phyloP scores from a whole-genome alignment of 2,329 filamentous ascomycete genomes.

The Lasiodiplodia gonubiensis region DNA sequence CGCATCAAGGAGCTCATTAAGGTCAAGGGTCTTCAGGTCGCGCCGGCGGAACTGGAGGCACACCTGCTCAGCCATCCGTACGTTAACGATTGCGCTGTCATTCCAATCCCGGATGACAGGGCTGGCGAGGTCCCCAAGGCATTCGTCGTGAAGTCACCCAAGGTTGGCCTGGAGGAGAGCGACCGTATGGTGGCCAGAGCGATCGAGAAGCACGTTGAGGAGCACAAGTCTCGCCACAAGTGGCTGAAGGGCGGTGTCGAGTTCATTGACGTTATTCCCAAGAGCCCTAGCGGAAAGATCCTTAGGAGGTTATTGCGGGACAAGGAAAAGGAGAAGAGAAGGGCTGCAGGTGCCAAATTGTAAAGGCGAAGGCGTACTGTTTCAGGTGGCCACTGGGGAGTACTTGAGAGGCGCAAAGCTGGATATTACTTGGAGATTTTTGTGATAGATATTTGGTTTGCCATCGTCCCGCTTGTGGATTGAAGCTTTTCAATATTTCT shows the following conservation, averaged over 20 bases:
- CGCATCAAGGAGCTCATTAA: constrained; percentile 81
- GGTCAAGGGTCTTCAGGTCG: constrained; percentile 82
- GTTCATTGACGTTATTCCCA: constrained; percentile 58
- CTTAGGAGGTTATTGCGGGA: constrained; percentile 70
- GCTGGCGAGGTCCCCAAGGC: constrained; percentile 69
- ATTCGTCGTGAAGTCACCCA: constrained; percentile 64
- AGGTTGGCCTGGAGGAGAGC: constrained; percentile 58
- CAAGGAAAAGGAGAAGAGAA: constrained; percentile 71
- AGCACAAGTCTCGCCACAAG: constrained; percentile 67
- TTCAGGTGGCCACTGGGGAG: too few relatives aligned
- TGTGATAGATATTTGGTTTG: not conserved
- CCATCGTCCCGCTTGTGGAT: not conserved
- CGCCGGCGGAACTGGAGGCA: constrained; percentile 81
- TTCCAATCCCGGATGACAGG: constrained; percentile 69
- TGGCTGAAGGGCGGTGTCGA: constrained; percentile 67
- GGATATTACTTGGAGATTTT: too few relatives aligned
- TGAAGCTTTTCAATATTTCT: not conserved
- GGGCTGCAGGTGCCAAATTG: constrained; percentile 69
- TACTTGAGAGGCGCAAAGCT: not conserved
- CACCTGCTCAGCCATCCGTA: constrained; percentile 75
- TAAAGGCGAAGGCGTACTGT: constrained; percentile 49
- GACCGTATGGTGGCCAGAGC: constrained; percentile 57
- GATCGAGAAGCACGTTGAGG: constrained; percentile 64
- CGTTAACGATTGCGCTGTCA: constrained; percentile 81
- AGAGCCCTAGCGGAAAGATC: constrained; percentile 69